Conservation (phyloP, 805 yeast genomes). For the Lipomyces orientalis region DNA sequence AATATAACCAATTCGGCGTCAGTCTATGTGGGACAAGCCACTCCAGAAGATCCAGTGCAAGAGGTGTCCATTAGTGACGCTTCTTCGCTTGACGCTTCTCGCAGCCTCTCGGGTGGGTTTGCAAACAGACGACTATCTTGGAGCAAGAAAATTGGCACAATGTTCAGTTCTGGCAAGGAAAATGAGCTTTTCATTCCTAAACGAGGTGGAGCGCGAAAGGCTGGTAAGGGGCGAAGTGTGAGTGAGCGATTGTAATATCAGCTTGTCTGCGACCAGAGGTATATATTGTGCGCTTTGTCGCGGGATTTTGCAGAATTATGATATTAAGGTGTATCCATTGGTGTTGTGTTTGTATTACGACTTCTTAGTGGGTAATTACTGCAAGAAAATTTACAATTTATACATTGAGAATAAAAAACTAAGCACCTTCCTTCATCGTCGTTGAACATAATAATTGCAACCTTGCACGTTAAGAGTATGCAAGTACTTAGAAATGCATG, state of each 20-base stretch:
- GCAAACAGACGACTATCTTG: slow-evolving; percentile 23
- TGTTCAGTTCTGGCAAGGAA: slow-evolving; percentile 34
- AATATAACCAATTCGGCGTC: background rate
- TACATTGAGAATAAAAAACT: too few relatives aligned
- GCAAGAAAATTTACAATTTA: too few relatives aligned
- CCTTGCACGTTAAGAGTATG: too few relatives aligned
- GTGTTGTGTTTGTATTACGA: background rate
- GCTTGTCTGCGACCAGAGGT: background rate
- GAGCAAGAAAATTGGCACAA: slow-evolving; percentile 32
- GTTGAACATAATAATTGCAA: too few relatives aligned
- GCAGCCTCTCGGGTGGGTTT: background rate
- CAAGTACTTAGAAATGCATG: too few relatives aligned
- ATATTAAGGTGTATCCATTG: background rate
- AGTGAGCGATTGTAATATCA: slow-evolving; percentile 26
- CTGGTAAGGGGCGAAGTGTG: slow-evolving; percentile 26
- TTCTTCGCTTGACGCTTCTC: background rate
- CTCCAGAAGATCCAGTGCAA: background rate
- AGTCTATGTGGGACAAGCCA: background rate
- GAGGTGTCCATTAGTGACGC: slow-evolving; percentile 2
- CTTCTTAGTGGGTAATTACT: background rate
- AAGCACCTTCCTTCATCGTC: too few relatives aligned
- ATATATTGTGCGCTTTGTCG: background rate
- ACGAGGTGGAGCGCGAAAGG: slow-evolving; percentile 22
- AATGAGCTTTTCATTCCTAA: slow-evolving; percentile 28
- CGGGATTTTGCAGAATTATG: background rate